Percentiles rank a stretch among this genome's conserved stretches.
Evolutionary conservation across 2,329 filamentous ascomycete species (phyloP).

Genomic region (Fusarium setosum): DNA sequence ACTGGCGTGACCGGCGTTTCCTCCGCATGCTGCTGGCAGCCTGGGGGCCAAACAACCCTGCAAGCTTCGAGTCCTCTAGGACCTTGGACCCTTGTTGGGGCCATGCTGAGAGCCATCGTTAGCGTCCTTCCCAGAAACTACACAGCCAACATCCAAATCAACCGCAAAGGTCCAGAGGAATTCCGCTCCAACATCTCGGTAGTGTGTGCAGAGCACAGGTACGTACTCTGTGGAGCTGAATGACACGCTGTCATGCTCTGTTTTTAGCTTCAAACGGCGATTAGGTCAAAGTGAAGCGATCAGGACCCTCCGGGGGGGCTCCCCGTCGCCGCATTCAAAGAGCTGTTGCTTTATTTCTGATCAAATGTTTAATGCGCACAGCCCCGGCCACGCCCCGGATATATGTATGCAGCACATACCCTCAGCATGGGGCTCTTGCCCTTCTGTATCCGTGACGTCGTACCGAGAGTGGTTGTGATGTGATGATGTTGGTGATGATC

Average conservation of each 20-base stretch:
- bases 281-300: slow-evolving; percentile 8
- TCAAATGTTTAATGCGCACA: slow-evolving; percentile 12
- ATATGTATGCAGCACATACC: too few relatives aligned
- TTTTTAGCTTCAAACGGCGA: slow-evolving; percentile 9
- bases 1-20: slow-evolving; percentile 25
- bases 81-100: neutral
- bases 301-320: slow-evolving; percentile 2
- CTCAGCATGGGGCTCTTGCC: neutral
- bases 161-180: neutral
- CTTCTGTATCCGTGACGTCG: slow-evolving; percentile 4
- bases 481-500: slow-evolving; percentile 1
- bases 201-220: slow-evolving; percentile 12
- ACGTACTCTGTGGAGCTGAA: slow-evolving; percentile 3
- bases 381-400: slow-evolving; percentile 21
- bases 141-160: neutral
- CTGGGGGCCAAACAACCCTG: slow-evolving; percentile 19
- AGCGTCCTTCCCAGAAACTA: slow-evolving; percentile 13
- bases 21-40: slow-evolving; percentile 28
- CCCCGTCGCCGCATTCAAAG: slow-evolving; percentile 1
- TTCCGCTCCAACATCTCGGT: slow-evolving; percentile 6
- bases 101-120: slow-evolving; percentile 4
- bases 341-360: slow-evolving; percentile 10
- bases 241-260: slow-evolving; percentile 26
- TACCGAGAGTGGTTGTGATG: slow-evolving; percentile 1
- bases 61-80: neutral